These are phyloP conservation scores for Cyclotella baltica DNA, from an alignment of 108 stramenopile genomes.

Conservation along the genomic window DNA sequence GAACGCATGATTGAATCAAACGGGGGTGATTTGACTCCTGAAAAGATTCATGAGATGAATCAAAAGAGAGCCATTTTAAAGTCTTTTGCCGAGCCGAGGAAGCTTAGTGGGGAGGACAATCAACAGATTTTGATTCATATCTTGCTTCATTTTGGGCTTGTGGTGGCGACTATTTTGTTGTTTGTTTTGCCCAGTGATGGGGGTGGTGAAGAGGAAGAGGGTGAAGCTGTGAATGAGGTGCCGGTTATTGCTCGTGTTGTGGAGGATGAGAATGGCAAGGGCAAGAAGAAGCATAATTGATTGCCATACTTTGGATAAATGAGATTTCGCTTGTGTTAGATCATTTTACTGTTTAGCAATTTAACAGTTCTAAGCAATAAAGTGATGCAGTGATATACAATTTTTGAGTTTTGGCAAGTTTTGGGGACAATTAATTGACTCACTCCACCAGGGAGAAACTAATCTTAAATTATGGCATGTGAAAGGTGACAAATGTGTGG, in stretches of 20 bases:
- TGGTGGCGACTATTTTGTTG: slow-evolving; percentile 41
- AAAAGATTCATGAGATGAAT: slow-evolving; percentile 40
- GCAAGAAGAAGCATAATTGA: slow-evolving; percentile 19
- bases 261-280: slow-evolving; percentile 28
- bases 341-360: no score
- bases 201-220: slow-evolving; percentile 16
- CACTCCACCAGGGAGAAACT: no score
- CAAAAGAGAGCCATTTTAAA: slow-evolving; percentile 49
- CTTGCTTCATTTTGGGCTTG: slow-evolving; percentile 46
- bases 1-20: slow-evolving; percentile 33
- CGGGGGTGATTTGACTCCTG: slow-evolving; percentile 15
- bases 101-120: slow-evolving; percentile 33
- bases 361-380: no score
- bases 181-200: slow-evolving; percentile 36
- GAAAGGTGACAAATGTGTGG: no score
- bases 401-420: no score
- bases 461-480: no score
- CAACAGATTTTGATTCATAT: slow-evolving; percentile 39
- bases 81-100: slow-evolving; percentile 44
- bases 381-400: no score
- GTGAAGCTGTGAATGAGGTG: slow-evolving; percentile 15
- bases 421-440: no score
- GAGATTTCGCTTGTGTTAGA: neutral
- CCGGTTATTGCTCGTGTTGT: slow-evolving; percentile 44
- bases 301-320: neutral